A percentile compares a stretch with the other conserved stretches of the same genome.
phyloP scores from a whole-genome alignment of 305 asterid genomes.

The Rubia tinctorum region DNA sequence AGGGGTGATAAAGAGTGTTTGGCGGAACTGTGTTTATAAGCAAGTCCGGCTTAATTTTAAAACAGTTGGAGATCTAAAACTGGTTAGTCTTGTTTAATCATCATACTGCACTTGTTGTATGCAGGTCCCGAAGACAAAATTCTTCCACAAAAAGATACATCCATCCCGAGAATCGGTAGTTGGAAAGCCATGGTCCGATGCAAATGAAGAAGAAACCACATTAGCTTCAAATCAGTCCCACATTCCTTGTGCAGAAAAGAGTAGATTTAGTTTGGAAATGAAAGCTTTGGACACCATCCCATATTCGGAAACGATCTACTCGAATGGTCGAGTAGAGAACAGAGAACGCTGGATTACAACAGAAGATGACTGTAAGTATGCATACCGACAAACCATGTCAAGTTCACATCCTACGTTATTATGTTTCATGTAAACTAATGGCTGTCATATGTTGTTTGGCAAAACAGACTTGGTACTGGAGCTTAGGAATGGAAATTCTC shows the following conservation, averaged over 20 bases:
- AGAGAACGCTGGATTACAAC: conserved; percentile 41
- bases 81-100: not conserved
- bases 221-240: conserved; percentile 5
- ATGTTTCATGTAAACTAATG: not conserved
- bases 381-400: not conserved
- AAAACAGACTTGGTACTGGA: conserved; percentile 35
- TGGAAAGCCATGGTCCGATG: conserved; percentile 14
- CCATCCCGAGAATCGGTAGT: conserved; percentile 19
- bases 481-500: conserved; percentile 23
- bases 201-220: conserved; percentile 10
- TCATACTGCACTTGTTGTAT: not conserved
- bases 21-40: too few species aligned
- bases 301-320: conserved; percentile 11
- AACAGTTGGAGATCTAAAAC: too few species aligned
- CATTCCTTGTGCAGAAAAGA: not conserved
- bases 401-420: not conserved
- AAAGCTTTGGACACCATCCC: not conserved
- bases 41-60: too few species aligned
- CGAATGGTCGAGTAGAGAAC: conserved; percentile 5
- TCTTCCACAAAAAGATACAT: conserved; percentile 26
- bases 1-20: too few species aligned
- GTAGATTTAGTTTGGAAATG: not conserved
- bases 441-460: conserved; percentile 1
- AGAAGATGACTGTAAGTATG: conserved; percentile 34
- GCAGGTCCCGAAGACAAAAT: conserved; percentile 29